Conservation (phyloP, 495 filamentous ascomycete species). For the Immersiella caudata region DNA sequence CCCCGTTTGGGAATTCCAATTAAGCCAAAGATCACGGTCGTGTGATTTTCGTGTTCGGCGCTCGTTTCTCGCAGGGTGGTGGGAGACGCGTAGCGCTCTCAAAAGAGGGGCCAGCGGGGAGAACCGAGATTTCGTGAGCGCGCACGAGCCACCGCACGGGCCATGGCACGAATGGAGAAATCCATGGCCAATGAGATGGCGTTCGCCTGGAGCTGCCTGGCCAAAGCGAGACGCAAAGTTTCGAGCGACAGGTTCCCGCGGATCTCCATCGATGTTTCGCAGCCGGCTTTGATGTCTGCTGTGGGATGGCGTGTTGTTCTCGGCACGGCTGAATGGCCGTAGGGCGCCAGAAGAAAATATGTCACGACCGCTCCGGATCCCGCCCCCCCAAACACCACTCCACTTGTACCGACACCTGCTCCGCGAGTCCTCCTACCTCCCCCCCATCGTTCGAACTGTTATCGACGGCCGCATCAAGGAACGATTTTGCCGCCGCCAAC, state of each 20-base stretch:
- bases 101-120: constrained; percentile 14
- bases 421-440: constrained; percentile 84
- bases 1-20: constrained; percentile 31
- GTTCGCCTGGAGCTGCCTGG: neutral
- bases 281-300: neutral
- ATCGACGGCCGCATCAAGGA: constrained; percentile 58
- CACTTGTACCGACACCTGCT: constrained; percentile 77
- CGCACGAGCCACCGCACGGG: constrained; percentile 13
- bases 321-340: constrained; percentile 7
- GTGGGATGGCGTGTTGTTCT: neutral
- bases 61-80: constrained; percentile 22
- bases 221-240: constrained; percentile 1
- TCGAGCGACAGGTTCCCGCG: neutral
- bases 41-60: constrained; percentile 40
- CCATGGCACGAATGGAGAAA: constrained; percentile 1
- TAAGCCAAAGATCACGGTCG: constrained; percentile 31
- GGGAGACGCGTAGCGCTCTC: constrained; percentile 22
- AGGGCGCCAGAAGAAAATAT: constrained; percentile 20
- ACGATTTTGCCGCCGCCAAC: constrained; percentile 55
- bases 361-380: constrained; percentile 32
- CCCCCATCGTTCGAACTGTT: constrained; percentile 63
- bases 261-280: neutral
- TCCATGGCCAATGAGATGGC: neutral
- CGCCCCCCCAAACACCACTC: constrained; percentile 48
- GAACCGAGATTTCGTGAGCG: constrained; percentile 17